Evolutionary conservation across 371 early-diverging fungal genomes (phyloP).

Genomic region (Syncephalastrum sp.): DNA sequence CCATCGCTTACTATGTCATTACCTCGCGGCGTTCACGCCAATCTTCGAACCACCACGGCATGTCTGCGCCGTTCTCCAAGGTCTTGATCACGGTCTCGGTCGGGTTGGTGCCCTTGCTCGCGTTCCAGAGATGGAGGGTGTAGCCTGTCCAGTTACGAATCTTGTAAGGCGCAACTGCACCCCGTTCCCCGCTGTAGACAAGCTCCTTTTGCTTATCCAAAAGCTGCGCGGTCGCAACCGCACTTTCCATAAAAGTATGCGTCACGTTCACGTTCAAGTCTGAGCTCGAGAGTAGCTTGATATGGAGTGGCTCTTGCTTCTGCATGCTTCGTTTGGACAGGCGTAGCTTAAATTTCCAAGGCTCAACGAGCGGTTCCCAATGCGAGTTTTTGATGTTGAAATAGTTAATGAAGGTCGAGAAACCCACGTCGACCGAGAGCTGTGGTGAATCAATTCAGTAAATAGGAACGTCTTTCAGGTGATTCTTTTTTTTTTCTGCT

Average conservation of each 20-base stretch:
- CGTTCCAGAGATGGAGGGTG: constrained; percentile 87
- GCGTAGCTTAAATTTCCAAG: constrained; percentile 73
- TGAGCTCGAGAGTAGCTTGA: constrained; percentile 76
- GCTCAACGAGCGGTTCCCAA: constrained; percentile 97
- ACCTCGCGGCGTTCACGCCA: constrained; percentile 92
- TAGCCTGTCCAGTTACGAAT: constrained; percentile 90
- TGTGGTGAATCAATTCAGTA: constrained; percentile 9
- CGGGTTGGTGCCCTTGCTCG: constrained; percentile 47
- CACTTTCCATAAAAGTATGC: constrained; percentile 85
- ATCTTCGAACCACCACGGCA: constrained; percentile 95
- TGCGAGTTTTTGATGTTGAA: constrained; percentile 96
- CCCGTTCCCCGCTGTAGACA: constrained; percentile 41
- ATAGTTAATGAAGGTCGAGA: constrained; percentile 81
- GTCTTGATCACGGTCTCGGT: constrained; percentile 64
- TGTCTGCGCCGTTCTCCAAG: constrained; percentile 69
- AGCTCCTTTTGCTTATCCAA: constrained; percentile 42
- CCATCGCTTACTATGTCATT: constrained; percentile 1
- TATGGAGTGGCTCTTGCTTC: constrained; percentile 24
- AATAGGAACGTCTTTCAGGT: neutral
- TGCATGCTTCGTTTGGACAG: constrained; percentile 27
- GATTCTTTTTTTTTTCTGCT: neutral
- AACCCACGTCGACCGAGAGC: constrained; percentile 70
- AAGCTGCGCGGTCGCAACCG: constrained; percentile 61
- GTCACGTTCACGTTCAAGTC: constrained; percentile 85
- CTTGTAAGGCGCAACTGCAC: constrained; percentile 73